Base-by-base conservation (phyloP, 306 rosid species). In the Begonia masoniana region DNA sequence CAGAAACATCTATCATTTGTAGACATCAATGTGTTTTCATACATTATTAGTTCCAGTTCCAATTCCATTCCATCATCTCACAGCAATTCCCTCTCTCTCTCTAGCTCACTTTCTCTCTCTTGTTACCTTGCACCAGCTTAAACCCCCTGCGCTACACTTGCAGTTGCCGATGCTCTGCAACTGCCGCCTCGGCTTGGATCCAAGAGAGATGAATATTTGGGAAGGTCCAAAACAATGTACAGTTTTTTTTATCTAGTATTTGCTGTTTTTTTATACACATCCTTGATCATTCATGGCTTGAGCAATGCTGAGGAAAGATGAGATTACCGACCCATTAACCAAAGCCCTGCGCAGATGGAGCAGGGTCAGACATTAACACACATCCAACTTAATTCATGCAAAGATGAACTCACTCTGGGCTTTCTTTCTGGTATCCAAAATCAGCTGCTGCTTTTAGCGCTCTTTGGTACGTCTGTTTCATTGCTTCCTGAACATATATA, bases 261-360 rank as follows among this genome's bases (percentile, higher is more conserved):
- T 31, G 35, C 39, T n/a, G 13, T 45, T 11, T 45, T 45, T 43
- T 79, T 78, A 88, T 74, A 82, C 87, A 74, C 94, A 89, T 45
- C 97, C 97, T 76, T 89, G 97, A 64, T 82, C 97, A 10, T 84
- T 85, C 97, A 89, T 89, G 55, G 97, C 97, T 76, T 89, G 97
- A 52, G 95, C 97, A 64, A 89, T 68, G 36, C 87, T 85, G 68
- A 89, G 75, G 75, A 89, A 89, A 47, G 95, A 79, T 36, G 97
- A 82, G 50, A 88, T 88, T 56, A 88, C 86, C 10, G 97, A 84
- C 71, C 95, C 97, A 51, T 88, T 93, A 54, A 74, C 94, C 72
- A 88, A 68, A 65, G 93, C 77, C 82, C 97, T 89, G 81, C 46
- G 39, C 70, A 65, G 54, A 52, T 3, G 8, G 39, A 31, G 39